Evolutionary conservation across 257 asterid genomes (phyloP), one percentile per base, ranked within the genome.

Genomic region (Coffea eugenioides): DNA sequence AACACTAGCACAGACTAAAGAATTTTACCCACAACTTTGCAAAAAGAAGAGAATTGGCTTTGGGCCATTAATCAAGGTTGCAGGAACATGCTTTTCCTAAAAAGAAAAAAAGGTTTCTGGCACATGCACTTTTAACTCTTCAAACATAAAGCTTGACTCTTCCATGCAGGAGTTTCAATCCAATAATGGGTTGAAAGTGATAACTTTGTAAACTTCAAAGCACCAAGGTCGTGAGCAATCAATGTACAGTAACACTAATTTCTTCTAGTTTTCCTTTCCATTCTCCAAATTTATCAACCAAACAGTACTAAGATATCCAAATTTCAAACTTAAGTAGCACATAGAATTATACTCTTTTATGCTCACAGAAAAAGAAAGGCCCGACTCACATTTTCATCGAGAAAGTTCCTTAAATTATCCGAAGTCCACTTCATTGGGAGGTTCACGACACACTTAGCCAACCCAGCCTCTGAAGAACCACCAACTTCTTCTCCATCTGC

Each of bases 391-490:
- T 93, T 87, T 12, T 89, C 89, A 11, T 71, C 83, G n/a, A 95
- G 90, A 51, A 92, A 93, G 75, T 66, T 82, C 92, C 95, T 86
- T 73, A 96, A 84, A 27, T 91, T 82, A 86, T 94, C 97, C 21
- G 94, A 78, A 80, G 80, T 79, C 99, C 99, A 96, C 83, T 88
- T 94, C 97, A 91, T 90, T 15, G 99, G 98, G 80, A 94, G 92
- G 84, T 92, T 88, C 76, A 90, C 95, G 57, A 94, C 69, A 83
- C 99, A 92, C 81, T 91, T 96, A 2, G 93, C 84, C 76, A 96
- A 82, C 41, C 85, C 92, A 71, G 9, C 68, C 68, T 23, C 75
- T 1, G 91, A 83, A 13, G 85, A 79, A 54, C 67, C 62, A 57
- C 85, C 57, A 51, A 86, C 80, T 5, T 82, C 90, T 71, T 80